phyloP scores from a whole-genome alignment of 768 basidiomycete species.

The Panellus pusillus region DNA sequence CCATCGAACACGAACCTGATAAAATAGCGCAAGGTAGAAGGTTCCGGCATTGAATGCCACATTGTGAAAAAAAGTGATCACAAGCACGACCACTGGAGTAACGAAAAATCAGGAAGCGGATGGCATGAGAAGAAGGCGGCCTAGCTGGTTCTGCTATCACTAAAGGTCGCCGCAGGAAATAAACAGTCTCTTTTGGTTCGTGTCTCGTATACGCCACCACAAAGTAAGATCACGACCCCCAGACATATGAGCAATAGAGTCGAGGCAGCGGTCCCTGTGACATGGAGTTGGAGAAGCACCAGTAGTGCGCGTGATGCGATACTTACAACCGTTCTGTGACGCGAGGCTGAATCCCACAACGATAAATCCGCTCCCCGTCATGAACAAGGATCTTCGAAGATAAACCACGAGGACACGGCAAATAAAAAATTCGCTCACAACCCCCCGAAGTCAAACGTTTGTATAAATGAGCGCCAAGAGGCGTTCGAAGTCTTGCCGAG shows the following conservation, averaged over 20 bases:
- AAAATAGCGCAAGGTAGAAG: slow-evolving; percentile 83
- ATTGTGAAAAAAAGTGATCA: slow-evolving; percentile 78
- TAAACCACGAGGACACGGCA: slow-evolving; percentile 21
- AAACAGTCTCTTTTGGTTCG: slow-evolving; percentile 67
- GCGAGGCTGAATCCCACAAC: slow-evolving; percentile 83
- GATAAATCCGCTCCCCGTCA: slow-evolving; percentile 70
- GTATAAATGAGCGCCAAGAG: slow-evolving; percentile 56
- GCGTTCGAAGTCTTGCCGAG: slow-evolving; percentile 45
- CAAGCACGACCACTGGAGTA: slow-evolving; percentile 57
- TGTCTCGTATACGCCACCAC: slow-evolving; percentile 68
- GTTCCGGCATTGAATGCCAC: slow-evolving; percentile 83
- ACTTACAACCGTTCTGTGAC: slow-evolving; percentile 65
- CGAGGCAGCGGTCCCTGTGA: slow-evolving; percentile 60
- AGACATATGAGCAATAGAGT: slow-evolving; percentile 61
- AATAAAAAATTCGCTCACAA: slow-evolving; percentile 50
- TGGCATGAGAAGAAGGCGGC: slow-evolving; percentile 14
- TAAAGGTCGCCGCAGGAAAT: slow-evolving; percentile 67
- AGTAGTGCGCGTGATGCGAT: slow-evolving; percentile 3
- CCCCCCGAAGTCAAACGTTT: slow-evolving; percentile 75
- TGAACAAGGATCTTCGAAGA: slow-evolving; percentile 61
- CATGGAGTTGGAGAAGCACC: slow-evolving; percentile 16
- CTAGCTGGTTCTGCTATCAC: slow-evolving; percentile 59
- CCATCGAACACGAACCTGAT: slow-evolving; percentile 54
- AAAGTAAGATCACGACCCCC: slow-evolving; percentile 54
- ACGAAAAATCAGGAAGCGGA: slow-evolving; percentile 18